Conservation (phyloP, 345 rosid genomes). For the Sisymbrium altissimum region DNA sequence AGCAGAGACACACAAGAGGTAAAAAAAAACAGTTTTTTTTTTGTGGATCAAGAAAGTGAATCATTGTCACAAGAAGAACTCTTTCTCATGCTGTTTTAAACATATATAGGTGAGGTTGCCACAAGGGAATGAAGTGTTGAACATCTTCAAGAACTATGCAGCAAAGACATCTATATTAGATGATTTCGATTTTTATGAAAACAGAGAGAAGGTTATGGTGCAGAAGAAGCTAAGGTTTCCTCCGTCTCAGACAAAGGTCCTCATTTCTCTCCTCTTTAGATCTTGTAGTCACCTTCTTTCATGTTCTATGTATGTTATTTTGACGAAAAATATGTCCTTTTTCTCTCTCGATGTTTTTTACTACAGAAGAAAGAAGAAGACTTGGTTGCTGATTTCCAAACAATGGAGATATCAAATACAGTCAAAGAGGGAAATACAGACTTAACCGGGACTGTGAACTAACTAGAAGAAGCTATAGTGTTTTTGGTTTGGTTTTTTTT, state of each 20-base stretch:
- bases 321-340: not conserved
- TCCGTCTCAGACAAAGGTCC: conserved; percentile 21
- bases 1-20: conserved; percentile 87
- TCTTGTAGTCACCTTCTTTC: not conserved
- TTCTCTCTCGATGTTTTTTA: not conserved
- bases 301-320: not conserved
- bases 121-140: conserved; percentile 60
- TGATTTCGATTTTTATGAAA: conserved; percentile 66
- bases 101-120: conserved; percentile 47
- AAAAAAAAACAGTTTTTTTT: too few species aligned
- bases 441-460: conserved; percentile 1
- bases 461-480: conserved; percentile 17
- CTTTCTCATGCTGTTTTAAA: not conserved
- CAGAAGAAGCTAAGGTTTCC: conserved; percentile 50
- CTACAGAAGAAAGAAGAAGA: conserved; percentile 34
- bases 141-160: conserved; percentile 52
- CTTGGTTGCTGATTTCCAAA: conserved; percentile 26
- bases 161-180: conserved; percentile 60
- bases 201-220: conserved; percentile 58
- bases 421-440: conserved; percentile 20
- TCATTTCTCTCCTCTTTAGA: not conserved
- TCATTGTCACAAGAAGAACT: not conserved
- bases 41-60: too few species aligned
- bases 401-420: conserved; percentile 17
- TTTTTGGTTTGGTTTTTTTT: conserved; percentile 7